These are phyloP conservation scores for Beauveria asiatica DNA, from an alignment of 2,329 filamentous ascomycete genomes.

Conservation along the genomic window DNA sequence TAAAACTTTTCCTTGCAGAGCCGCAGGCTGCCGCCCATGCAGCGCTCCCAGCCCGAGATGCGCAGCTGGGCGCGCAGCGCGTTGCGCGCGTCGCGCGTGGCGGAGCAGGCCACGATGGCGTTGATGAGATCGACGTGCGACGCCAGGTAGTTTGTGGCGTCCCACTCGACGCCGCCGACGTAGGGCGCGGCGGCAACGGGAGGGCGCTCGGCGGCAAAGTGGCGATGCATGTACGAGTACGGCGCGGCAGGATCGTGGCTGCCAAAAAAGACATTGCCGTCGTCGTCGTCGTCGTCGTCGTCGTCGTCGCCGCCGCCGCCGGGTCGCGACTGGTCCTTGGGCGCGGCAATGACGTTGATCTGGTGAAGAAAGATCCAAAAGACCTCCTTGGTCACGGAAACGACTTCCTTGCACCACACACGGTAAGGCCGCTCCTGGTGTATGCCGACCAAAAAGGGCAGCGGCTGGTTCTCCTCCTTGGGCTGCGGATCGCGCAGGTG, in stretches of 20 bases:
- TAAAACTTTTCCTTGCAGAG: slow-evolving; percentile 99
- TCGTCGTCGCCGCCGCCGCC: slow-evolving; percentile 14
- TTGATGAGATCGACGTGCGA: slow-evolving; percentile 90
- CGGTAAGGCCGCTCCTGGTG: slow-evolving; percentile 79
- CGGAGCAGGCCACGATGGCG: slow-evolving; percentile 75
- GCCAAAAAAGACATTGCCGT: slow-evolving; percentile 22
- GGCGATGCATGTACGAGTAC: slow-evolving; percentile 54
- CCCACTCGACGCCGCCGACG: slow-evolving; percentile 96
- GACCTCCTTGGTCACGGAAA: slow-evolving; percentile 91
- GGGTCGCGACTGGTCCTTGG: slow-evolving; percentile 23
- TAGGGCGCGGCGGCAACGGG: slow-evolving; percentile 93
- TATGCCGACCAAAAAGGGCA: slow-evolving; percentile 87
- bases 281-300: slow-evolving; percentile 15
- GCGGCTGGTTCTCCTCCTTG: slow-evolving; percentile 64
- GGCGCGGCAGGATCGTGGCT: slow-evolving; percentile 25
- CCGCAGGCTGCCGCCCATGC: slow-evolving; percentile 74
- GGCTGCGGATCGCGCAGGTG: slow-evolving; percentile 76
- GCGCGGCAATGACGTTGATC: slow-evolving; percentile 72
- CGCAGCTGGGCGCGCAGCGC: slow-evolving; percentile 65
- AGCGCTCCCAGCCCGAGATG: slow-evolving; percentile 83
- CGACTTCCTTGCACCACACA: slow-evolving; percentile 87
- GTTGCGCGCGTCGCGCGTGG: slow-evolving; percentile 63
- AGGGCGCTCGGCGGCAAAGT: slow-evolving; percentile 79
- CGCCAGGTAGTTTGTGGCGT: slow-evolving; percentile 92
- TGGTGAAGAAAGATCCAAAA: slow-evolving; percentile 99